Conservation (phyloP, 306 rosid genomes). For the Cucurbita maxima region DNA sequence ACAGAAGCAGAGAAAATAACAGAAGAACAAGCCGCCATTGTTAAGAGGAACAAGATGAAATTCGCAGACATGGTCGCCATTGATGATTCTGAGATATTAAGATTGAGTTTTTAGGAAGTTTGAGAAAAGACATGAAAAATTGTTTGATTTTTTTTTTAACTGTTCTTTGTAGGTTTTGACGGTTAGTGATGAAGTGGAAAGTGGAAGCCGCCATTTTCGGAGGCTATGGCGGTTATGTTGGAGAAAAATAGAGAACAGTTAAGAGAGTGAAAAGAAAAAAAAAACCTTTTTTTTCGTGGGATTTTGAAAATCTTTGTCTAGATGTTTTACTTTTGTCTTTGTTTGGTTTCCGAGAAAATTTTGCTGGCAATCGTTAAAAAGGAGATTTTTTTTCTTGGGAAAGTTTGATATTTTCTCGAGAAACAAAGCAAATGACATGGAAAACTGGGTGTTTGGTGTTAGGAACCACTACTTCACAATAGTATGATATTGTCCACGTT, state of each 20-base stretch:
- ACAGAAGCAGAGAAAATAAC: conserved; percentile 29
- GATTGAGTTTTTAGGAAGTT: not conserved
- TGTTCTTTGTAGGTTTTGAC: not conserved
- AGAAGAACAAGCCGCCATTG: conserved; percentile 3
- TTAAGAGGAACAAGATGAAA: conserved; percentile 8
- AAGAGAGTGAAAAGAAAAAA: not conserved
- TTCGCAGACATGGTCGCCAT: conserved; percentile 35
- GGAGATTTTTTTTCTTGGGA: not conserved
- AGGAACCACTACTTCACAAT: no score
- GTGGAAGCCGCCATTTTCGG: conserved; percentile 4
- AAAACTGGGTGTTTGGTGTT: not conserved
- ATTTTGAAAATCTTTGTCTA: not conserved
- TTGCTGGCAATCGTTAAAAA: not conserved
- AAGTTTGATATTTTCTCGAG: not conserved
- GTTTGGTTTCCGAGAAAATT: no score
- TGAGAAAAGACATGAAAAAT: not conserved
- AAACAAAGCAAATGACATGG: not conserved
- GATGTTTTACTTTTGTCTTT: no score
- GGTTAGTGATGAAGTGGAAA: not conserved
- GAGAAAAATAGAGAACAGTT: not conserved
- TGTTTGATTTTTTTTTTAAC: not conserved
- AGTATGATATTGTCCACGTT: no score
- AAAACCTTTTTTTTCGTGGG: not conserved
- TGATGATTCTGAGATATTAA: conserved; percentile 1
- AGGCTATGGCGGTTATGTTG: not conserved